Evolutionary conservation across 2,329 filamentous ascomycete genomes (phyloP).

Genomic region (Pseudogymnoascus destructans): DNA sequence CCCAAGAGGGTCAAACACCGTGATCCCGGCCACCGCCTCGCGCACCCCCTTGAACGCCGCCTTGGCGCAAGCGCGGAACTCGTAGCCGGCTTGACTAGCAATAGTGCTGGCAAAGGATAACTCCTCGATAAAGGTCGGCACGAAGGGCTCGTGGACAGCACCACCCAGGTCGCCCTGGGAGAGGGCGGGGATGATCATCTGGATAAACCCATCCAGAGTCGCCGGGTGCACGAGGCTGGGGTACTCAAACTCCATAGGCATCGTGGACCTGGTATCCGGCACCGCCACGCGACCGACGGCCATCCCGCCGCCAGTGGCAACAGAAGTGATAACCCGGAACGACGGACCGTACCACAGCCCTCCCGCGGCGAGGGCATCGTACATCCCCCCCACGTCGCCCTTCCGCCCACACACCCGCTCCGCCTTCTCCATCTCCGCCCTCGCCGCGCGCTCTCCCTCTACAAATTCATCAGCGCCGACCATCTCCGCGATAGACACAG

Average conservation of each 20-base stretch:
- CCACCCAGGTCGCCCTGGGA: slow-evolving; percentile 11
- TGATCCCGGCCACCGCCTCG: not conserved
- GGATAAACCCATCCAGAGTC: slow-evolving; percentile 34
- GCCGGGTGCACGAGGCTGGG: slow-evolving; percentile 33
- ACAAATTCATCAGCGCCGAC: not conserved
- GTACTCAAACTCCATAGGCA: slow-evolving; percentile 35
- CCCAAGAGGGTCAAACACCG: not conserved
- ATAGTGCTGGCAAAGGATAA: not conserved
- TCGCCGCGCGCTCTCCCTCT: slow-evolving; percentile 16
- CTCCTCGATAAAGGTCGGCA: not conserved
- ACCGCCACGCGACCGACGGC: slow-evolving; percentile 29
- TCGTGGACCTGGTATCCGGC: slow-evolving; percentile 31
- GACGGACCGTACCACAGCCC: slow-evolving; percentile 38
- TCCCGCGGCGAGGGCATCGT: slow-evolving; percentile 32
- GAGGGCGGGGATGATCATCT: slow-evolving; percentile 20
- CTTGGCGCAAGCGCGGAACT: not conserved
- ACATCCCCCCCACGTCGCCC: slow-evolving; percentile 26
- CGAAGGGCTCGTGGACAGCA: not conserved
- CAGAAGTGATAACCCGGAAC: slow-evolving; percentile 39
- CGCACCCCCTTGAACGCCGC: not conserved
- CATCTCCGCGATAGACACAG: not conserved
- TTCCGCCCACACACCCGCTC: not conserved
- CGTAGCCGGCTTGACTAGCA: not conserved
- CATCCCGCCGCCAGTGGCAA: slow-evolving; percentile 28
- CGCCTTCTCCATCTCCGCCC: slow-evolving; percentile 21